phyloP scores from a whole-genome alignment of 2,329 filamentous ascomycete species.

The Neonectria coccinea region DNA sequence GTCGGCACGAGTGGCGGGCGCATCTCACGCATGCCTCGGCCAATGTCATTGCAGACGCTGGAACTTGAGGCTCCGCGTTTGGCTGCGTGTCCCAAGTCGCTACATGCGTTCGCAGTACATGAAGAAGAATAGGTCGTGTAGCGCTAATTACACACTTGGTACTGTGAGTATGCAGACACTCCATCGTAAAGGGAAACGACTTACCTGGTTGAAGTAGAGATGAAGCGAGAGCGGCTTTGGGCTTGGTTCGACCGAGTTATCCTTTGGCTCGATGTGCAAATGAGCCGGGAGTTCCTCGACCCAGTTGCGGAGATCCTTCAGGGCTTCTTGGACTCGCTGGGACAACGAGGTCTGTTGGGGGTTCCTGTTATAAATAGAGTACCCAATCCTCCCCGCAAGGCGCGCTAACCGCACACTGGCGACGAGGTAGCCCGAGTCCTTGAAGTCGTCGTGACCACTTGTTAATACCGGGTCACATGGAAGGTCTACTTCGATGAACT shows the following conservation, averaged over 20 bases:
- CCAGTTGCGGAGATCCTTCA: conserved; percentile 48
- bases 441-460: conserved; percentile 46
- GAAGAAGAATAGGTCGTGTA: conserved; percentile 51
- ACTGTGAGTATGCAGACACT: background rate
- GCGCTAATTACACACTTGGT: conserved; percentile 49
- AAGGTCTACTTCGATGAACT: conserved; percentile 59
- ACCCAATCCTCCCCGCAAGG: conserved; percentile 44
- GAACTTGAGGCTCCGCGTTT: conserved; percentile 40
- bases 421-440: conserved; percentile 47
- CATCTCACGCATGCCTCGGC: conserved; percentile 59
- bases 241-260: conserved; percentile 33
- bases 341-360: conserved; percentile 47
- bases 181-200: rapidly evolving
- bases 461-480: conserved; percentile 52
- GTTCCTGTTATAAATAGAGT: conserved; percentile 50
- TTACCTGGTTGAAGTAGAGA: conserved; percentile 49
- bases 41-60: conserved; percentile 51
- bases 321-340: conserved; percentile 48
- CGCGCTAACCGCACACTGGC: conserved; percentile 55
- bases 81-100: conserved; percentile 41
- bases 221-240: conserved; percentile 50
- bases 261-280: conserved; percentile 47
- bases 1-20: conserved; percentile 56
- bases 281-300: conserved; percentile 47
- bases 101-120: conserved; percentile 49